Evolutionary conservation across 2,329 filamentous ascomycete genomes (phyloP).

Genomic region (Elsinoe batatas): DNA sequence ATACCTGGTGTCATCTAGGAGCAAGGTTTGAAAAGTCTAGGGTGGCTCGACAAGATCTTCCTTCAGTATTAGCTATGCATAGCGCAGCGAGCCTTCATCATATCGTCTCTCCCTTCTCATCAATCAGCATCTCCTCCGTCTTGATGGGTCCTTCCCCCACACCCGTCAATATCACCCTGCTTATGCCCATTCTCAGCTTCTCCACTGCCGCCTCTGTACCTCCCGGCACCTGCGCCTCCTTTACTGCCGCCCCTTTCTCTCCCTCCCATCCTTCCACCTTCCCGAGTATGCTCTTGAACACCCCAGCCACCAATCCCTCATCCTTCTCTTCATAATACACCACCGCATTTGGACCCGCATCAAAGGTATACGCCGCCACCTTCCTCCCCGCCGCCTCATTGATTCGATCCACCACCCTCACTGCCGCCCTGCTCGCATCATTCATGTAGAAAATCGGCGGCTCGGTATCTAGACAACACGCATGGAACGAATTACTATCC

Average conservation of each 20-base stretch:
- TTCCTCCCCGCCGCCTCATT: conserved; percentile 69
- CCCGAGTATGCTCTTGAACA: conserved; percentile 59
- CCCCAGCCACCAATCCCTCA: conserved; percentile 60
- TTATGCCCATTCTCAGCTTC: conserved; percentile 64
- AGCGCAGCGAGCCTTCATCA: neutral
- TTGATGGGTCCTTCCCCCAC: conserved; percentile 83
- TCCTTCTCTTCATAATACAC: conserved; percentile 88
- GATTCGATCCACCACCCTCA: conserved; percentile 80
- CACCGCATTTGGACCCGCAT: conserved; percentile 93
- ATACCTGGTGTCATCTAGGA: conserved; percentile 48
- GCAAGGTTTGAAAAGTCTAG: neutral
- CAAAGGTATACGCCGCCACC: conserved; percentile 91
- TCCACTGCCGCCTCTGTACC: conserved; percentile 49
- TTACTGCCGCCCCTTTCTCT: conserved; percentile 42
- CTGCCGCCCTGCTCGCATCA: conserved; percentile 77
- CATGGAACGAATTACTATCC: conserved; percentile 95
- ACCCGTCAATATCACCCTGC: conserved; percentile 78
- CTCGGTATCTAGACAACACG: conserved; percentile 86
- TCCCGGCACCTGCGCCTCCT: conserved; percentile 47
- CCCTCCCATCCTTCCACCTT: conserved; percentile 62
- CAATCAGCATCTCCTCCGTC: conserved; percentile 67
- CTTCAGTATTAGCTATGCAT: conserved; percentile 8
- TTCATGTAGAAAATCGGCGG: conserved; percentile 99
- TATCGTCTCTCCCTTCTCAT: conserved; percentile 47
- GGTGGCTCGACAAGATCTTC: neutral